A percentile compares a stretch with the other conserved stretches of the same genome.
Conservation (phyloP, 768 basidiomycete genomes). For the Mycena venus region DNA sequence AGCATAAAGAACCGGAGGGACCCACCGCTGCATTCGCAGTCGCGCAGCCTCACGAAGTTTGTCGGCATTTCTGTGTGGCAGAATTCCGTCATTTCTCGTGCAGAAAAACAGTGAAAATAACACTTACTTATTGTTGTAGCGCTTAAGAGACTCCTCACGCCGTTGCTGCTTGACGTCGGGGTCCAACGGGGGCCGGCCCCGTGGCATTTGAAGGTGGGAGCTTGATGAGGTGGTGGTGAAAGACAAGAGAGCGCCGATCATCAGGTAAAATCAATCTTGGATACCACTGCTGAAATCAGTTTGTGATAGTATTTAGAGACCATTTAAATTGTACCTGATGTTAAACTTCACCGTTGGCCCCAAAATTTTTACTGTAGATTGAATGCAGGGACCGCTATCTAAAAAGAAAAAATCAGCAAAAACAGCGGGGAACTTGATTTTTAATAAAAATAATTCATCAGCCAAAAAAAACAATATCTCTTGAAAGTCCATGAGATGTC, state of each 20-base stretch:
- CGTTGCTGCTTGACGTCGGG: neutral
- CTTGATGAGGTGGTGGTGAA: neutral
- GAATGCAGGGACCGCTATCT: neutral
- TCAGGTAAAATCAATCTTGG: neutral
- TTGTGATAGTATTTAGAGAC: neutral
- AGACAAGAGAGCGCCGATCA: neutral
- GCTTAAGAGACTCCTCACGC: neutral
- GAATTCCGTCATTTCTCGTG: no score
- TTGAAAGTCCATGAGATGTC: neutral
- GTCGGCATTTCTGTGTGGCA: neutral
- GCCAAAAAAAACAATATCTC: neutral
- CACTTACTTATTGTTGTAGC: neutral
- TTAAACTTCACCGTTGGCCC: neutral
- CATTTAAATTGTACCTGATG: neutral
- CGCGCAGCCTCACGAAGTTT: neutral
- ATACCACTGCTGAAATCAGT: neutral
- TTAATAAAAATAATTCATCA: neutral
- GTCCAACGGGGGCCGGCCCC: neutral
- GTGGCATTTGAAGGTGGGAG: neutral
- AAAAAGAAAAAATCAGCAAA: neutral
- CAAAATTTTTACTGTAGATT: no score
- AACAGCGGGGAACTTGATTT: neutral
- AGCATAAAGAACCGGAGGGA: neutral
- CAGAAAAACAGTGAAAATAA: no score
- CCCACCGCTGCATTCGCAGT: neutral